These are phyloP conservation scores for Rhizopogon sp. DNA, from an alignment of 768 basidiomycete species.

Conservation along the genomic window DNA sequence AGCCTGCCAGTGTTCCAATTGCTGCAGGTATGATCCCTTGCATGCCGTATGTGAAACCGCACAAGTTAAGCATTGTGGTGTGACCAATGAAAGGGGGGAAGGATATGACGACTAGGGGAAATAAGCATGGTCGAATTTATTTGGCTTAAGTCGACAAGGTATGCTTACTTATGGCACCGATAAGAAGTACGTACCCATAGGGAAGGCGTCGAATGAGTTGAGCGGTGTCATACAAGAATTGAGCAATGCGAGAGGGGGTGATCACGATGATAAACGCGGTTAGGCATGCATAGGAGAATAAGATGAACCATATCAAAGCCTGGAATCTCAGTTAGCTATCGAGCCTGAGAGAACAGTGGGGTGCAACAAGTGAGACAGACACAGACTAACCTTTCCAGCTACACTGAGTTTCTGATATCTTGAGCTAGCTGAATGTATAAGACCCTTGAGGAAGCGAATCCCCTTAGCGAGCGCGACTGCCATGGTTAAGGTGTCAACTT, in stretches of 20 bases:
- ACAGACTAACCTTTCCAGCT: conserved; percentile 46
- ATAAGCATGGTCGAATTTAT: conserved; percentile 18
- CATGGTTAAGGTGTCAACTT: background rate
- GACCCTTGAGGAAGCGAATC: conserved; percentile 21
- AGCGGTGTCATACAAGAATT: conserved; percentile 66
- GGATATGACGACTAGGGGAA: conserved; percentile 19
- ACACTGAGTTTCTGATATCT: conserved; percentile 48
- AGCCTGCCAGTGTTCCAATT: conserved; percentile 57
- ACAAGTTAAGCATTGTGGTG: conserved; percentile 43
- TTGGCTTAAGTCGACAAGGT: conserved; percentile 52
- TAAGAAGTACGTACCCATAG: conserved; percentile 60
- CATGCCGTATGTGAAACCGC: conserved; percentile 83
- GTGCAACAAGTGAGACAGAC: background rate
- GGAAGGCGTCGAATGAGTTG: conserved; percentile 52
- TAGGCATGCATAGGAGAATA: conserved; percentile 50
- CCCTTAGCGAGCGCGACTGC: background rate
- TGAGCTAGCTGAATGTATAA: conserved; percentile 17
- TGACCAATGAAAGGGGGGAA: conserved; percentile 30
- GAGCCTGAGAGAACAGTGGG: too few relatives aligned
- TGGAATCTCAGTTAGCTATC: conserved; percentile 18
- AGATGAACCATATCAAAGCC: conserved; percentile 55
- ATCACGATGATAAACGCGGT: conserved; percentile 42
- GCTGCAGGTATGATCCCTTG: conserved; percentile 67
- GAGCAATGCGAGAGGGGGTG: conserved; percentile 62
- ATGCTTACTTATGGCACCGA: conserved; percentile 49